Evolutionary conservation across 768 basidiomycete genomes (phyloP), one percentile per base, ranked within the genome.

Genomic region (Pulveroboletus ravenelii): DNA sequence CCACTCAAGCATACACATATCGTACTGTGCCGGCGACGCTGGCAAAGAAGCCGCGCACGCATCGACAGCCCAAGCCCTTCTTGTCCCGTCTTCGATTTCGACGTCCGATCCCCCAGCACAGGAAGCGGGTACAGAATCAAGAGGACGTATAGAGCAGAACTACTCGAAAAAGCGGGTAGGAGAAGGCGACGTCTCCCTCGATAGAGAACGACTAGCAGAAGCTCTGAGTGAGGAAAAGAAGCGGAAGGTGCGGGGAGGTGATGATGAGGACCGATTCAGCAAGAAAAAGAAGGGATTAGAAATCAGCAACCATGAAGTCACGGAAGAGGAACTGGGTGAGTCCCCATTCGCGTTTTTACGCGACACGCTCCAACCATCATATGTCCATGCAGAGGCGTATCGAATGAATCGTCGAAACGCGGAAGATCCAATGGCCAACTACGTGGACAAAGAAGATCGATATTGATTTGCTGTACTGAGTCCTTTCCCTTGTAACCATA

Each of bases 361-460:
- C 3, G 25, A 23, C 5, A 51, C 25, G 30, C 47, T 45, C 34
- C 46, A 35, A 64, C 60, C 43, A 50, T 27, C 13, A 25, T 30
- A 42, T 47, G 12, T 23, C 20, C 20, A 40, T 66, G 54, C 74
- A 90, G 92, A 96, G 85, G 89, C 88, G n/a, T 96, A 94, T 68
- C 80, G 93, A 51, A 84, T 92, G 80, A 77, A 67, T 27, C 79
- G 78, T 56, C 79, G 81, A 45, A 78, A 80, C 1, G 73, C 76
- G 42, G 89, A 93, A 51, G 93, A 96, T 68, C 93, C 93, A 4
- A 96, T 96, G 93, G 88, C 89, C 36, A 90, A 89, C 66, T 93
- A 93, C 64, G 77, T 90, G 45, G 93, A 93, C 66, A 57, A 67
- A 39, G 81, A 79, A 44, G 54, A 59, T 52, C 17, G 31, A 39